These are phyloP conservation scores for Pythium plurisporium DNA, from an alignment of 352 stramenopile genomes.

Conservation along the genomic window DNA sequence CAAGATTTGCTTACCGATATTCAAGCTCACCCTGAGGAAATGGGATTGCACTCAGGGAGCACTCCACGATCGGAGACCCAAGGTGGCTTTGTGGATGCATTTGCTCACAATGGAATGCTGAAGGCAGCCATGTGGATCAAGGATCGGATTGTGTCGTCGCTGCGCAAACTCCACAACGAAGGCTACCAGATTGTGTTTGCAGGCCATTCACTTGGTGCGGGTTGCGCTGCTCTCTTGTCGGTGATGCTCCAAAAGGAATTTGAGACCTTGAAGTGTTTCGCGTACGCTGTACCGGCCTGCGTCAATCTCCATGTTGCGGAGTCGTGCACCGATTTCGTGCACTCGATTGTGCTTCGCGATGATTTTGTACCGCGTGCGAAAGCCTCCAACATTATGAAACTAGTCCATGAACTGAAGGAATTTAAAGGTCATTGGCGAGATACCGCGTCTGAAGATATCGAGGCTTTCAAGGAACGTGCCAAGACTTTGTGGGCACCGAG, in stretches of 20 bases:
- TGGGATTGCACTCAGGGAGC: constrained; percentile 38
- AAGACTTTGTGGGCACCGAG: constrained; percentile 80
- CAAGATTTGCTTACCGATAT: constrained; percentile 85
- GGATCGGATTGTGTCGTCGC: constrained; percentile 67
- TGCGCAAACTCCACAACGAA: constrained; percentile 67
- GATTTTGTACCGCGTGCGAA: constrained; percentile 83
- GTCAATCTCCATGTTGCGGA: constrained; percentile 80
- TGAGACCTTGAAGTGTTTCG: constrained; percentile 73
- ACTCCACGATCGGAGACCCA: constrained; percentile 35
- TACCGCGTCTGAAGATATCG: constrained; percentile 72
- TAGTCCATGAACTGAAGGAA: constrained; percentile 67
- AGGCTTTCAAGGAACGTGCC: constrained; percentile 75
- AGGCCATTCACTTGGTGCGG: constrained; percentile 76
- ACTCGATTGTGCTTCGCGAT: constrained; percentile 82
- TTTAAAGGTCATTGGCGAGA: constrained; percentile 83
- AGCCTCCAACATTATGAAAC: constrained; percentile 76
- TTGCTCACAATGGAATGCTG: constrained; percentile 84
- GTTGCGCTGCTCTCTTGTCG: constrained; percentile 67
- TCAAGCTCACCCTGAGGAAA: constrained; percentile 75
- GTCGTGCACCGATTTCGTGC: constrained; percentile 69
- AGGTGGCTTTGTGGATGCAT: constrained; percentile 79
- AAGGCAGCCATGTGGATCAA: constrained; percentile 88
- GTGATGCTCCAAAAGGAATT: constrained; percentile 88
- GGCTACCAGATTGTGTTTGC: constrained; percentile 81
- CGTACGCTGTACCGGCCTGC: constrained; percentile 81